Base-by-base conservation (phyloP, 805 yeast species). In the Monosporozyma yasuniensis region DNA sequence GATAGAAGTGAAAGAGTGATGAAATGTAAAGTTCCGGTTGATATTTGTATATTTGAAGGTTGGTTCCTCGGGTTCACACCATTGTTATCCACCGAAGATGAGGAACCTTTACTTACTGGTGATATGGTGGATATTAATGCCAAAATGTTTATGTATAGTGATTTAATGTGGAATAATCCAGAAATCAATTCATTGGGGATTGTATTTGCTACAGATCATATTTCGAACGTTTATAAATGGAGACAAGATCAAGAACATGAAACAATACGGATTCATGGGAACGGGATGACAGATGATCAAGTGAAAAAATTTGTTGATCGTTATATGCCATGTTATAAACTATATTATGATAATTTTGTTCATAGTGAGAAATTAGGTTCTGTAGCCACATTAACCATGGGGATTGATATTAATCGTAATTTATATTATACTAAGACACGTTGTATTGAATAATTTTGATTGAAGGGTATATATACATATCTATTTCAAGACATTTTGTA, bases 51-150 rank as follows among this genome's bases (percentile, higher is more conserved):
- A 1, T 72, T 93, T 39, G 99, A 91, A 67, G 99, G 98, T 4
- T 91, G 99, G 99, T 88, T 90, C 69, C 75, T 80, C 22, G 98
- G 98, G 1, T 91, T 80, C 61, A 54, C 61, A 4, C 72, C 84
- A 1, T 55, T 77, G 18, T 55, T 65, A 1, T 62, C 62, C 3
- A 54, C 54, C 1, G 64, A 62, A 6, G 44, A 50, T 25, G 19
- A 49, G 10, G 47, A 50, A 46, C 32, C 61, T 27, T 35, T 64
- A 52, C 56, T 47, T 47, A 52, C 43, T 43, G 57, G 49, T 49
- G 62, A 51, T 67, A 71, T 55, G 59, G 57, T 68, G 7, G 52
- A 63, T 38, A 69, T 91, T 43, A 84, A 93, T 65, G 59, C 69
- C 0, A 68, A 70, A 38, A 69, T 91, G 49, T 55, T 56, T 18